phyloP scores from a whole-genome alignment of 2,329 filamentous ascomycete species.

The Clonostachys solani region DNA sequence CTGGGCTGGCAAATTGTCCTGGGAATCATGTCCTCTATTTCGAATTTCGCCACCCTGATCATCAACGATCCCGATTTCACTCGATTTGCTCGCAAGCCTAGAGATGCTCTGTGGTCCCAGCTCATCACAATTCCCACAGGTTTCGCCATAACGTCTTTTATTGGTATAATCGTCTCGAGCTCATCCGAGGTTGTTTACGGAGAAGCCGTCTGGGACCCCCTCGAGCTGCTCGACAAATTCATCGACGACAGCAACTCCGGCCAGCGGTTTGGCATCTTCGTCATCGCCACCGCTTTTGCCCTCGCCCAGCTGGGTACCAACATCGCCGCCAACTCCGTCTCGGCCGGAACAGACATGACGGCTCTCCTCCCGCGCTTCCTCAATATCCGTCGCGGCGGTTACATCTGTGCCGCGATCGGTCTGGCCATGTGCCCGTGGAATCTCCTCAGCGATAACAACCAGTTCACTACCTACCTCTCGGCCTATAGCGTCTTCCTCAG shows the following conservation, averaged over 20 bases:
- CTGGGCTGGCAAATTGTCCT: conserved; percentile 80
- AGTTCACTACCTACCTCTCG: conserved; percentile 87
- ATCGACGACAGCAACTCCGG: conserved; percentile 63
- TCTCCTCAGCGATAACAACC: conserved; percentile 68
- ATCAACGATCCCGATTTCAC: conserved; percentile 80
- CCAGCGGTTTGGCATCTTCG: conserved; percentile 71
- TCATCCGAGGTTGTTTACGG: conserved; percentile 65
- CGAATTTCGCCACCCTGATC: conserved; percentile 87
- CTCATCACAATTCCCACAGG: conserved; percentile 67
- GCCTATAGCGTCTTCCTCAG: conserved; percentile 94
- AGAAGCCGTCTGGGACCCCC: conserved; percentile 69
- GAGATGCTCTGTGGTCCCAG: conserved; percentile 77
- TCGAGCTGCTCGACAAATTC: conserved; percentile 62
- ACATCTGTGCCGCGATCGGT: conserved; percentile 76
- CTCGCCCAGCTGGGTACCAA: conserved; percentile 84
- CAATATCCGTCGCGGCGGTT: conserved; percentile 82
- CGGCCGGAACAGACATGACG: conserved; percentile 78
- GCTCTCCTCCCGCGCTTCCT: conserved; percentile 75
- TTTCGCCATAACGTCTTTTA: conserved; percentile 78
- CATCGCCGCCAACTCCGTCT: conserved; percentile 82
- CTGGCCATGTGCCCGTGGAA: conserved; percentile 87
- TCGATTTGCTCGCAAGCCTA: conserved; percentile 74
- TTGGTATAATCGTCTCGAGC: conserved; percentile 75
- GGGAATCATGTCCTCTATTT: conserved; percentile 84
- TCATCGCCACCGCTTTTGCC: conserved; percentile 67